These are phyloP conservation scores for Parastagonospora avenae DNA, from an alignment of 2,329 filamentous ascomycete genomes.

Conservation along the genomic window DNA sequence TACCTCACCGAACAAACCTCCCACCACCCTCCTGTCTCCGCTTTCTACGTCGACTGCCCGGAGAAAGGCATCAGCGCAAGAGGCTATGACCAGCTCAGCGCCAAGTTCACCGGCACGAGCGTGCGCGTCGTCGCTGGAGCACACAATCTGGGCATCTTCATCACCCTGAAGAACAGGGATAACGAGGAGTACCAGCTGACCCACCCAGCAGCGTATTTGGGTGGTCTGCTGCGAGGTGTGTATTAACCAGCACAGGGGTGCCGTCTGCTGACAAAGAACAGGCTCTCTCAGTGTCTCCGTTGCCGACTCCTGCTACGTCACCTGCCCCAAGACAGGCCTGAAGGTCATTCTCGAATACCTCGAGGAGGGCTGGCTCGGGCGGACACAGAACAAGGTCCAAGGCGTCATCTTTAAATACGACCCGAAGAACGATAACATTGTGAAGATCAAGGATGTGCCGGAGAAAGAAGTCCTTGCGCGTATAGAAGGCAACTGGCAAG, in stretches of 20 bases:
- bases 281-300: constrained; percentile 87
- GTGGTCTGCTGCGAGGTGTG: constrained; percentile 76
- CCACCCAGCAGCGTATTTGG: constrained; percentile 90
- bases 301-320: constrained; percentile 85
- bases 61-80: constrained; percentile 85
- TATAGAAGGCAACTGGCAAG: constrained; percentile 85
- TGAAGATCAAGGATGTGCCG: constrained; percentile 81
- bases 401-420: constrained; percentile 92
- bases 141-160: constrained; percentile 95
- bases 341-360: constrained; percentile 93
- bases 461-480: constrained; percentile 82
- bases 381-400: constrained; percentile 87
- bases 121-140: constrained; percentile 89
- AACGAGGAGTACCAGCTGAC: constrained; percentile 94
- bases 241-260: not conserved
- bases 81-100: constrained; percentile 94
- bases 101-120: constrained; percentile 96
- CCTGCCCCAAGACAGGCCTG: constrained; percentile 85
- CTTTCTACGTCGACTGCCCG: constrained; percentile 91
- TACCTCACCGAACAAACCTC: constrained; percentile 98
- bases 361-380: constrained; percentile 93
- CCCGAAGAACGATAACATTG: constrained; percentile 80
- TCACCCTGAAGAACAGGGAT: constrained; percentile 77
- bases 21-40: constrained; percentile 95
- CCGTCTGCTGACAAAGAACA: constrained; percentile 21